Base-by-base conservation (phyloP, 192 early-diverging fungal genomes). In the Backusella luteola region DNA sequence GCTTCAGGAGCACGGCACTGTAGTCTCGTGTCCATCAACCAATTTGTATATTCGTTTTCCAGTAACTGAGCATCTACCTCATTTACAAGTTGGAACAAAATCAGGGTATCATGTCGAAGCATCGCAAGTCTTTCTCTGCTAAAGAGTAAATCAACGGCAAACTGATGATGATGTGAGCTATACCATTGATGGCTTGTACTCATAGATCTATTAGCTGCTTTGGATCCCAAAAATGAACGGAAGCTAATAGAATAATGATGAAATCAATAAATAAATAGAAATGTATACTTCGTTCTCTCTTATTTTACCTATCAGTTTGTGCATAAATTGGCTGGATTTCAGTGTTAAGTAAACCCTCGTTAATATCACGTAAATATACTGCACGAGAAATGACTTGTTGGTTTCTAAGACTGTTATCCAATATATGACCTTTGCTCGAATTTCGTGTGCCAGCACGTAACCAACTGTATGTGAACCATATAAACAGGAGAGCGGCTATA, bases 1-100 rank as follows among this genome's bases (percentile, higher is more conserved):
- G 8, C 70, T 19, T 71, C 70, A 17, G 70, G 70, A 29, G 14
- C 53, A 63, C 69, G 67, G 19, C 78, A 79, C 23, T 79, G 39
- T 17, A 74, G 71, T 44, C 73, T 41, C 9, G 36, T 81, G 69
- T 88, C 87, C 75, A 85, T 77, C 35, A 88, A 73, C 87, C 87
- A 88, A 68, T 88, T 88, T 15, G 85, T 74, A 73, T 86, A 88
- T 53, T 86, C 87, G 4, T 79, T 84, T 44, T 86, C 84, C 23
- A 84, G 36, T 69, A 88, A 49, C 36, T 79, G 79, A n/a, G 73
- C 75, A 72, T 88, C 87, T 26, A 86, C 53, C 23, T 83, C 78
- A 76, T 88, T 88, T 36, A 88, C 53, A 19, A 84, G 71, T 38
- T 79, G 77, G 71, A 88, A 88, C 1, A 80, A 77, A 44, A 85